Base-by-base conservation (phyloP, 805 yeast species). In the Priceomyces castillae region DNA sequence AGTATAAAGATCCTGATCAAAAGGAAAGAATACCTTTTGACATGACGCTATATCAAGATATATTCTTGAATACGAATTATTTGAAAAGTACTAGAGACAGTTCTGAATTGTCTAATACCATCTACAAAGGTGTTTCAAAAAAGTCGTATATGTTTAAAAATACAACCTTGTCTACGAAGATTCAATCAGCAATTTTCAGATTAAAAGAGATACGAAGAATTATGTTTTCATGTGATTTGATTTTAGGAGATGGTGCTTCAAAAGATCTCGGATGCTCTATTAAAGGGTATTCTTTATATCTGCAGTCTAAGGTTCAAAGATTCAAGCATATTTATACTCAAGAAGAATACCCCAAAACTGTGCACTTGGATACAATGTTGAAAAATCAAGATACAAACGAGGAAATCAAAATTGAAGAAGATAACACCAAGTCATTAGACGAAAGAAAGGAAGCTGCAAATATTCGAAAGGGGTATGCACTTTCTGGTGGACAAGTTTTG, bases 271-370 rank as follows among this genome's bases (percentile, higher is more conserved):
- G 72, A 0, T 75, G 92, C 38, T 84, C 89, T 0, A 72, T 90
- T 1, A 78, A 77, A 50, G 97, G 96, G 0, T 86, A 80, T 54
- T 64, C 84, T 0, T 70, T 86, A n/a, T 77, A 75, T 47, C 69
- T 73, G 6, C 80, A 78, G 41, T 83, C 82, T 45, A 74, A 69
- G 34, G 54, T 79, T 0, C 69, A 74, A 15, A 64, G 75, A n/a
- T 67, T 78, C 10, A 73, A 73, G 30, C 69, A 70, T 35, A 76
- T 86, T 4, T 80, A 77, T 57, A 79, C 76, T 34, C 73, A 74
- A 39, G 77, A 74, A 2, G 83, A 80, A 18, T 58, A 62, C 7
- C 67, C 79, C 40, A 69, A 73, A 50, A 69, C 77, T 14, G 90
- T 82, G 0, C 74, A 75, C 39, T 63, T 76, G 0, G 73, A 62